Conservation (phyloP, 176 grass and related monocot species). For the Oropetium thomaeum region DNA sequence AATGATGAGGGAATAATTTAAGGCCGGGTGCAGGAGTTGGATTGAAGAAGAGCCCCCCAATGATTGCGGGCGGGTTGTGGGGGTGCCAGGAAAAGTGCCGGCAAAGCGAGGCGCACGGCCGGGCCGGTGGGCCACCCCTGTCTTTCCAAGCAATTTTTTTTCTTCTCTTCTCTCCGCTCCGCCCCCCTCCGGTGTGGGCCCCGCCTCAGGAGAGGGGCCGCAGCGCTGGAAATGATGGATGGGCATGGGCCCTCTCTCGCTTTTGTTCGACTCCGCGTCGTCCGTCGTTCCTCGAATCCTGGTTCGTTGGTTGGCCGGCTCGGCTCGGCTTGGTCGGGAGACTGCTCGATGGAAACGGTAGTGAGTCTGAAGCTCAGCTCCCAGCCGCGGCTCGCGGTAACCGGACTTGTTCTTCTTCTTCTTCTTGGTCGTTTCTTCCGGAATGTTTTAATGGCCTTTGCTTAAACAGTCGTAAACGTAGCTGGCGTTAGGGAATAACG, state of each 20-base stretch:
- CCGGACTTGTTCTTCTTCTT: background rate
- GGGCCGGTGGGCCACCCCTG: conserved; percentile 36
- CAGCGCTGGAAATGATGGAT: conserved; percentile 25
- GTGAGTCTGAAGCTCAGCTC: background rate
- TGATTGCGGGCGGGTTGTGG: conserved; percentile 45
- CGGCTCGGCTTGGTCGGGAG: too few relatives aligned
- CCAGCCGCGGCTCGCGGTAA: conserved; percentile 2
- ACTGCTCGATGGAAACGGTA: too few relatives aligned
- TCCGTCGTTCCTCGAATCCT: background rate
- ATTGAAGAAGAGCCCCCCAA: conserved; percentile 19
- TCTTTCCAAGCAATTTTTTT: background rate
- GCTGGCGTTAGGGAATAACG: background rate
- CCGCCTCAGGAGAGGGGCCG: background rate
- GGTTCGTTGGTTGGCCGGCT: background rate
- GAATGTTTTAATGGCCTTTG: conserved; percentile 3
- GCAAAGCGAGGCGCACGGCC: background rate
- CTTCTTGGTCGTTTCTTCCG: background rate
- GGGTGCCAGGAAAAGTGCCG: conserved; percentile 43
- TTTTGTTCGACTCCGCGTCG: background rate
- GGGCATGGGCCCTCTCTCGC: background rate
- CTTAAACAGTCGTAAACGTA: background rate
- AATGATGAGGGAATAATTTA: conserved; percentile 24
- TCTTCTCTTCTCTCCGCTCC: background rate
- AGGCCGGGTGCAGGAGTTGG: background rate
- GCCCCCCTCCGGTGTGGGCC: background rate